Conservation (phyloP, 495 filamentous ascomycete species). For the Tuber aestivum region DNA sequence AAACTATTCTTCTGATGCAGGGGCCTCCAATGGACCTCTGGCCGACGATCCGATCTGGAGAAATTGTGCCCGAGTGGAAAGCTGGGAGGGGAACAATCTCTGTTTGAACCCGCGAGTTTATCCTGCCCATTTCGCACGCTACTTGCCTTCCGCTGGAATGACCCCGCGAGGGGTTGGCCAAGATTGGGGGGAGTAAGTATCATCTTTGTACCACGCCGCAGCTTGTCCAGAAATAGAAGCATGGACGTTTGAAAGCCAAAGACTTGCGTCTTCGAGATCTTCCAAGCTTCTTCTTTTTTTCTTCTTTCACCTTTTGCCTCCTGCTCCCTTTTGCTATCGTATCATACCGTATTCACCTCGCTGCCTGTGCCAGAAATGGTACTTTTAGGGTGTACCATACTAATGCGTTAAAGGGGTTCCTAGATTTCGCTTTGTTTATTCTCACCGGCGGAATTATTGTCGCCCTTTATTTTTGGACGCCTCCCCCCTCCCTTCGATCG, state of each 20-base stretch:
- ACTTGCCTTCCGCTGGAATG: neutral
- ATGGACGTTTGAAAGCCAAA: neutral
- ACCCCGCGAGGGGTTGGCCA: neutral
- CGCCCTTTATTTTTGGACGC: neutral
- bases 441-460: neutral
- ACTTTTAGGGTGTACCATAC: neutral
- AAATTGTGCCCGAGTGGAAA: neutral
- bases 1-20: neutral
- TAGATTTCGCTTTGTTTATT: neutral
- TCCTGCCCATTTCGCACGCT: neutral
- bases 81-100: neutral
- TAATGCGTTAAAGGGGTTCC: neutral
- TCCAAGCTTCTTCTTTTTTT: neutral
- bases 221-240: neutral
- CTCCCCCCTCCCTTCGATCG: neutral
- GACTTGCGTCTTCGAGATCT: neutral
- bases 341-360: neutral
- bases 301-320: neutral
- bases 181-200: neutral
- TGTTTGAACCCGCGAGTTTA: neutral
- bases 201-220: neutral
- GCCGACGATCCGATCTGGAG: neutral
- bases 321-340: neutral
- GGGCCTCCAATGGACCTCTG: neutral
- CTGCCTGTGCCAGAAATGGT: neutral